Base-by-base conservation (phyloP, 495 filamentous ascomycete genomes). In the Pyrenula aspistea region DNA sequence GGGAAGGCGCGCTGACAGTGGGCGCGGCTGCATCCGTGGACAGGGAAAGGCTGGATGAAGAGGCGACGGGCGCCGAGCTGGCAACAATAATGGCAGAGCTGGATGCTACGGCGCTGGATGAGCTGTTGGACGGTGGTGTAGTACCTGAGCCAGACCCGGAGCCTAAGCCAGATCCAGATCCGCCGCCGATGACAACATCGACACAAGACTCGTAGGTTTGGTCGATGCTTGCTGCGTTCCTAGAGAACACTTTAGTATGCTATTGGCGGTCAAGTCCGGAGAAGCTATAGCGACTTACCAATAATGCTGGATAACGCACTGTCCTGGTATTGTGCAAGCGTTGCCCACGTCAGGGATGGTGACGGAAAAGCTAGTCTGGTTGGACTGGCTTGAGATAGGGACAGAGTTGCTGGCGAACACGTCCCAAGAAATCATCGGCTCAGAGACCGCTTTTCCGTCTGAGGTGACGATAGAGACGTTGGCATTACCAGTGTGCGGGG, bases 141-240 rank as follows among this genome's bases (percentile, higher is more conserved):
- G 8, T 15, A 4, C 31, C 31, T 8, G 31, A 42, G 4, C 8
- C 4, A 15, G 31, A 42, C n/a, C n/a, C n/a, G n/a, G n/a, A n/a
- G n/a, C n/a, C n/a, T n/a, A n/a, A 59, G 56, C 58, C 22, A 15
- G 61, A 61, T 54, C 58, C 58, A 19, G 66, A 67, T 22, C 63
- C 63, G n/a, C 66, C 69, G 25, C 66, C 65, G 48, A 85, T 65
- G 48, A 78, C 80, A 67, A 89, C 87, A 65, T 90, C 85, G 60
- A 87, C 64, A 64, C 85, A 88, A 49, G 78, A 77, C 76, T 89
- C 82, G 60, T 89, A 89, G 24, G 85, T 87, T 74, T 90, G 85
- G 51, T 79, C 76, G 31, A 83, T 80, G 8, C 74, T 77, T 48
- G 75, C 55, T 54, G 83, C 84, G 61, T 42, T 15, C 31, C 15